Evolutionary conservation across 1,139 yeast species (phyloP).

Genomic region (Barnettozyma hawaiiensis): DNA sequence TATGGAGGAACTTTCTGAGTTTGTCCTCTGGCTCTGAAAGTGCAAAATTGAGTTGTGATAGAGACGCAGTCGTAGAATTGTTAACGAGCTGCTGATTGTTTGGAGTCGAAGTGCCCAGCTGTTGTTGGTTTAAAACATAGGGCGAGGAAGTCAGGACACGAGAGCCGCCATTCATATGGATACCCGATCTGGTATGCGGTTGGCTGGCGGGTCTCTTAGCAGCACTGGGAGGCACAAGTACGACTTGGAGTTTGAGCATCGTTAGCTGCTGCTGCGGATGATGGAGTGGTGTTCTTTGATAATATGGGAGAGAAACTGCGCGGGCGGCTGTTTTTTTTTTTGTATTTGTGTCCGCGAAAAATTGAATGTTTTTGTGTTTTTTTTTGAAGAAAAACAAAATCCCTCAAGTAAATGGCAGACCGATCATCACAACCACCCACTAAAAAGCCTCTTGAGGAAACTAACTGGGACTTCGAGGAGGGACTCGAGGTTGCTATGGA

Average conservation of each 20-base stretch:
- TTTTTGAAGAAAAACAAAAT: too few species aligned
- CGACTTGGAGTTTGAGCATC: slow-evolving; percentile 38
- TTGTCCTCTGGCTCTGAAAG: slow-evolving; percentile 16
- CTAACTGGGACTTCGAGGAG: too few species aligned
- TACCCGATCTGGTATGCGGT: not conserved
- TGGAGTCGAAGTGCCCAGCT: slow-evolving; percentile 16
- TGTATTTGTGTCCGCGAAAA: too few species aligned
- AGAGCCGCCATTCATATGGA: not conserved
- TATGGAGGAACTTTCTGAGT: slow-evolving; percentile 52
- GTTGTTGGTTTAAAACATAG: slow-evolving; percentile 9
- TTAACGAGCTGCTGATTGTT: slow-evolving; percentile 4
- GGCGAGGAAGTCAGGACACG: slow-evolving; percentile 14
- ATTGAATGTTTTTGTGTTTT: too few species aligned
- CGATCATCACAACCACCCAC: too few species aligned
- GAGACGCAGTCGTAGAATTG: slow-evolving; percentile 1
- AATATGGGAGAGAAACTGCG: too few species aligned
- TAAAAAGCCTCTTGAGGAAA: too few species aligned
- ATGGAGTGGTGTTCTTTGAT: not conserved
- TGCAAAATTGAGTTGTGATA: not conserved
- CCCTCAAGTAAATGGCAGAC: not conserved
- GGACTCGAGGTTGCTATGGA: not conserved
- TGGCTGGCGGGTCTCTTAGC: slow-evolving; percentile 12
- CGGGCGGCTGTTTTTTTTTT: not conserved
- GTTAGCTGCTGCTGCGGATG: not conserved
- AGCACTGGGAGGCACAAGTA: slow-evolving; percentile 35